Evolutionary conservation across 1,284 basidiomycete species (phyloP).

Genomic region (Ustanciosporium gigantosporum): DNA sequence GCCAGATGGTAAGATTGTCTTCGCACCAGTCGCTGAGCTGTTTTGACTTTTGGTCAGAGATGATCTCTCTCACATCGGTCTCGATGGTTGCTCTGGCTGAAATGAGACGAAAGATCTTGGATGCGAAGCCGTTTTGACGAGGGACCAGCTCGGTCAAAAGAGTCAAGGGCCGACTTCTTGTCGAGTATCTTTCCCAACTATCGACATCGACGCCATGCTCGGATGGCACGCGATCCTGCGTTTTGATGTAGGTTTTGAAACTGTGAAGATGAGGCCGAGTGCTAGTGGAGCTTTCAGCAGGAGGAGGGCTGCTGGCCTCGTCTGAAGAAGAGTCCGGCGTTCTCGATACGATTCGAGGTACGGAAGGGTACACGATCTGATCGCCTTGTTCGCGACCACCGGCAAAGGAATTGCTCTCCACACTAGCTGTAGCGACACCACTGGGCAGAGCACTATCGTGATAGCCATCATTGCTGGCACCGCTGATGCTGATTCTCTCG

Average conservation of each 20-base stretch:
- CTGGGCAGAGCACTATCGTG: slow-evolving; percentile 4
- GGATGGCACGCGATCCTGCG: slow-evolving; percentile 14
- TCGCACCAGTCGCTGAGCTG: slow-evolving; percentile 36
- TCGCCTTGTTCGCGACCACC: slow-evolving; percentile 26
- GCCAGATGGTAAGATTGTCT: slow-evolving; percentile 23
- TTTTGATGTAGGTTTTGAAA: slow-evolving; percentile 17
- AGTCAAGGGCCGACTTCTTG: slow-evolving; percentile 25
- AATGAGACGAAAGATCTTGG: slow-evolving; percentile 32
- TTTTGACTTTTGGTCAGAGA: slow-evolving; percentile 23
- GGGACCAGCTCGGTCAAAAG: slow-evolving; percentile 32
- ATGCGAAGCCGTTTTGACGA: slow-evolving; percentile 26
- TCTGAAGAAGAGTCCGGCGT: slow-evolving; percentile 22
- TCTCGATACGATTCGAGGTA: slow-evolving; percentile 13
- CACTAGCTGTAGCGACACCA: slow-evolving; percentile 2
- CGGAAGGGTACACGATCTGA: slow-evolving; percentile 29
- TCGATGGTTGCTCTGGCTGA: slow-evolving; percentile 29
- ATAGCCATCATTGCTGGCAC: slow-evolving; percentile 8
- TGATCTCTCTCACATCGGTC: slow-evolving; percentile 24
- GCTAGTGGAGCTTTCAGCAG: not conserved
- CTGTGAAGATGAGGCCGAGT: not conserved
- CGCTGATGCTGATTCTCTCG: too few relatives aligned
- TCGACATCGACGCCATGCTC: slow-evolving; percentile 20
- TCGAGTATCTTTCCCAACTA: slow-evolving; percentile 29
- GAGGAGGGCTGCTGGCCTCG: slow-evolving; percentile 6
- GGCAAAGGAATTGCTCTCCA: slow-evolving; percentile 16